Base-by-base conservation (phyloP, 495 filamentous ascomycete species). In the Acidomyces sp. region DNA sequence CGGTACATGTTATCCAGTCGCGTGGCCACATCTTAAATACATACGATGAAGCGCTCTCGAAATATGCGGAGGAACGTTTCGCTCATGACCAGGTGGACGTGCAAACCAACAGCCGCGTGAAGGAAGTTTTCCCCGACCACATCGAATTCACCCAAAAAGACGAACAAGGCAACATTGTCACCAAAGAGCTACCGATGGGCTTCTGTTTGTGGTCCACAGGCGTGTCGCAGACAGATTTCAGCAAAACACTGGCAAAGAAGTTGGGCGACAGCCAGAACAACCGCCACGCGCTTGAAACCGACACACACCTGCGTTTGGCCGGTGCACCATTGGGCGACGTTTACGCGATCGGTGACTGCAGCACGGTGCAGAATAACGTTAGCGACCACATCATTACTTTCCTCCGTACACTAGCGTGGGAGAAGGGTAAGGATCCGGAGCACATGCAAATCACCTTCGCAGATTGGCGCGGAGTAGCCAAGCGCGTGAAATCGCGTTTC, bases 181-280 rank as follows among this genome's bases (percentile, higher is more conserved):
- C 76, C 17, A 99, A 96, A 58, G 87, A 96, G 43, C 76, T 99
- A 3, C 92, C 92, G 0, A 92, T 84, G 68, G 88, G 82, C 34
- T 93, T 99, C 62, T 96, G 90, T 53, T 68, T 99, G 4, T 99
- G 92, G 92, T 96, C 90, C 0, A 99, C 92, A 1, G 92, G 92
- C 41, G 88, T 99, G 28, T 57, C 85, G 0, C 90, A 93, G 57
- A 78, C 81, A 13, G 74, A 80, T 9, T 74, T 99, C 48, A 80
- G 72, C 58, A 71, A 83, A 59, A 72, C 61, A 3, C 65, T 96
- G 9, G 77, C 85, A 6, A 63, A 62, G 2, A 78, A 82, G 49
- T 69, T 93, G 12, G 78, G 83, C 32, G 57, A 68, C 1, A 57
- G 63, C 6, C 92, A 99, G 56, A 82, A 73, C 34, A 99, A 99